Evolutionary conservation across 176 grass and related monocot species (phyloP), one percentile per base, ranked within the genome.

Genomic region (Lolium rigidum): DNA sequence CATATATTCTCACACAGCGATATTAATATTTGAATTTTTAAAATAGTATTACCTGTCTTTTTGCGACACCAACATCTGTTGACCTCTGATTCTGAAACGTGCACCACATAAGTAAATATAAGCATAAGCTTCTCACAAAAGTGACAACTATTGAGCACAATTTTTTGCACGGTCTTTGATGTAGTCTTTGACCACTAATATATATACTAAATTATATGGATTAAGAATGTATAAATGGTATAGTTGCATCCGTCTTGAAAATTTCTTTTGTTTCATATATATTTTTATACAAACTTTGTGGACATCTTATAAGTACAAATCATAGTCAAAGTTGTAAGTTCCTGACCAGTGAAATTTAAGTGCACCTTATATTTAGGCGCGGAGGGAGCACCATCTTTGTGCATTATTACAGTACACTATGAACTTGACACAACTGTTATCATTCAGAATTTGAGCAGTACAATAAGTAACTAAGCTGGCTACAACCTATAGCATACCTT

Each of bases 21-120:
- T 18, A 47, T 48, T 78, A 70, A 83, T 78, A 72, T 58, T 52
- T 70, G 18, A 51, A 76, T 59, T 58, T 7, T 63, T 63, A 58
- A 71, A 63, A 14, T 77, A 57, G 12, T 5, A 77, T 52, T 95
- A 97, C 95, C 88, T 88, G 90, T 95, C 79, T 85, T 88, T 93
- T 82, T 56, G 67, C 86, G 60, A 54, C 76, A 57, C 35, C 72
- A 70, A 37, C 71, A 84, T 86, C 86, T 51, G 59, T 73, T 86
- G 88, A 84, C 81, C 67, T 72, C 26, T 91, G 62, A 73, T 65
- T 85, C 92, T 89, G 81, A 56, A 87, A 94, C 72, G 77, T 10
- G 75, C 18, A 56, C 4, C 52, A 39, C 18, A 81, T 39, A 69
- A 76, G 65, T 16, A 60, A 74, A 69, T 46, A 7, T 63, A 18